Base-by-base conservation (phyloP, 108 stramenopile genomes). In the Nitzschia sp. region DNA sequence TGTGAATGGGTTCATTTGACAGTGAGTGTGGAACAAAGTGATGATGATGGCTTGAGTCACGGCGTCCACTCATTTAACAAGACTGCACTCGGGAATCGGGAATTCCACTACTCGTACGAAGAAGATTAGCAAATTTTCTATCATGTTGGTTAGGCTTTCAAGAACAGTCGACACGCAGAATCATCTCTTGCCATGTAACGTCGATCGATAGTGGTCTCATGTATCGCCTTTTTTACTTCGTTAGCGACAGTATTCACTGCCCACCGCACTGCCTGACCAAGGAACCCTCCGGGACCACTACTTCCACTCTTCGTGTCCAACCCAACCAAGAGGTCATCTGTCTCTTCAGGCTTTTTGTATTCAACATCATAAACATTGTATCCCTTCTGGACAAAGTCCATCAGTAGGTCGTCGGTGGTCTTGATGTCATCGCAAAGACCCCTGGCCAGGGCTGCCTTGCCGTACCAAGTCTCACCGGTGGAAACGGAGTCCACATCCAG, bases 391-490 rank as follows among this genome's bases (percentile, higher is more conserved):
- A 91, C 79, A 59, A 78, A 91, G 42, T 92, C 81, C 48, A 87
- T 56, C 7, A 94, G 63, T 6, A 92, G 69, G 46, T 93, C 92
- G 65, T 97, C 97, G 1, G 78, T 83, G 0, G 95, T 93, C 51
- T 73, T 80, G 62, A 97, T 75, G 38, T 94, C 95, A 69, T 97
- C 97, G 57, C 91, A 92, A 17, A 97, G 64, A 37, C 90, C 89
- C 48, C 67, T 73, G 44, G 83, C 88, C 42, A 95, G 68, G 0
- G 97, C 97, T 39, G 88, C 90, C 21, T 76, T 72, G 8, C 94
- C 97, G 68, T 94, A 93, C 96, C 97, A 97, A 6, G 92, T 93
- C 57, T 97, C 97, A 1, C 97, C 97, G 9, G 97, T 97, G 9
- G 95, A 93, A 22, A 95, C 91, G 11, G 73, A 53, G 5, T 95